Evolutionary conservation across 202 grass and related monocot species (phyloP), one percentile per base, ranked within the genome.

Genomic region (Schoenoplectus triqueter): DNA sequence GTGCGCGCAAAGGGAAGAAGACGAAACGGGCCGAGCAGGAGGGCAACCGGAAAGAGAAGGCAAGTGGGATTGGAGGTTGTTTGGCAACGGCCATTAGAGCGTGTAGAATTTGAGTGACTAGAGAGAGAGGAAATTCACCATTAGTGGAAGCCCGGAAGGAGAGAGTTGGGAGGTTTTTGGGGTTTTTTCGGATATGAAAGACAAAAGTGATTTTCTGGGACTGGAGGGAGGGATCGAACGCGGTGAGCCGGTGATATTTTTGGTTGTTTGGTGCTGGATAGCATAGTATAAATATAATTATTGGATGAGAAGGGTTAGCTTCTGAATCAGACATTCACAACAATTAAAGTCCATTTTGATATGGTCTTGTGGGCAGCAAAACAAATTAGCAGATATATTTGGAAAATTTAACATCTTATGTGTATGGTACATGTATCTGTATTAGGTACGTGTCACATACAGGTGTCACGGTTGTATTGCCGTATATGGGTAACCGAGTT

Each of bases 1-100:
- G 86, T 88, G 79, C 89, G 81, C 80, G 84, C 64, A 65, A 47
- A 44, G 87, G 84, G 42, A 76, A 69, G n/a, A 84, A 78, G 10
- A 86, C 20, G 17, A 54, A 9, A 49, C 17, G 65, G 49, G 50
- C 5, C 51, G 20, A 66, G 72, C 48, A 44, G 9, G 56, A 61
- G 10, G 62, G 78, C 19, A 84, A 80, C 1, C 80, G 50, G 41
- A 65, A n/a, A 49, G 41, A 59, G 39, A 44, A 49, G 11, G 47
- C 64, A 57, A 80, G 66, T 46, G 88, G 20, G 54, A 47, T 31
- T 10, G 80, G 73, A 15, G 84, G 50, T 4, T 62, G 54, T 10
- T 18, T 82, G 10, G 64, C 52, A 40, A 76, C 42, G 4, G 80
- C 88, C 88, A 89, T 89, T 63, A 10, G 21, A 66, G 48, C 61